Percentiles rank a stretch among this genome's conserved stretches.
Evolutionary conservation across 1,284 basidiomycete genomes (phyloP).

Genomic region (Singerocomus rubriflavus): DNA sequence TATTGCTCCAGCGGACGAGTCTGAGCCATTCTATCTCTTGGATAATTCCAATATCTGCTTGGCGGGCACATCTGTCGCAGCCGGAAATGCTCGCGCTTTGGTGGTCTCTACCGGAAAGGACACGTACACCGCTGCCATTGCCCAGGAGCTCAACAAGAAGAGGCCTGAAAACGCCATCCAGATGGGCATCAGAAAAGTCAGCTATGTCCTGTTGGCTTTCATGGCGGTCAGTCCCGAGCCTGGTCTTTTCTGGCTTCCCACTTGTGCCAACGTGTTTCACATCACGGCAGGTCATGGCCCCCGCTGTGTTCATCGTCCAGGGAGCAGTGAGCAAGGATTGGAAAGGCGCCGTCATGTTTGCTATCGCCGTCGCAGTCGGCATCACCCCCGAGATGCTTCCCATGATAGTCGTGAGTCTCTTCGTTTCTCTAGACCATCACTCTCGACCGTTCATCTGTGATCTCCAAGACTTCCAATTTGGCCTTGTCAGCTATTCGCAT

Average conservation of each 20-base stretch:
- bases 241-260: neutral
- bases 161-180: constrained; percentile 31
- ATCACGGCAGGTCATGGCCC: constrained; percentile 28
- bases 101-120: constrained; percentile 32
- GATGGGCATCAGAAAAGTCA: constrained; percentile 32
- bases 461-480: constrained; percentile 29
- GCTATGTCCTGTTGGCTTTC: constrained; percentile 31
- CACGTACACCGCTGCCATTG: constrained; percentile 35
- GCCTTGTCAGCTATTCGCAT: constrained; percentile 32
- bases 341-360: constrained; percentile 32
- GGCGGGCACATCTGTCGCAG: constrained; percentile 32
- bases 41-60: constrained; percentile 30
- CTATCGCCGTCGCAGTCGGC: constrained; percentile 30
- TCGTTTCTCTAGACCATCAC: neutral
- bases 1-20: constrained; percentile 13
- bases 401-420: constrained; percentile 30
- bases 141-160: constrained; percentile 31
- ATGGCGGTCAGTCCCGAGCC: constrained; percentile 24
- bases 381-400: constrained; percentile 34
- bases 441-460: constrained; percentile 6
- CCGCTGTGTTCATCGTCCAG: constrained; percentile 29
- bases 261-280: neutral
- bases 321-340: constrained; percentile 33
- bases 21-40: constrained; percentile 26
- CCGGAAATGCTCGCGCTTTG: constrained; percentile 29